Conservation (phyloP, 495 filamentous ascomycete genomes). For the Penicillium paradoxum region DNA sequence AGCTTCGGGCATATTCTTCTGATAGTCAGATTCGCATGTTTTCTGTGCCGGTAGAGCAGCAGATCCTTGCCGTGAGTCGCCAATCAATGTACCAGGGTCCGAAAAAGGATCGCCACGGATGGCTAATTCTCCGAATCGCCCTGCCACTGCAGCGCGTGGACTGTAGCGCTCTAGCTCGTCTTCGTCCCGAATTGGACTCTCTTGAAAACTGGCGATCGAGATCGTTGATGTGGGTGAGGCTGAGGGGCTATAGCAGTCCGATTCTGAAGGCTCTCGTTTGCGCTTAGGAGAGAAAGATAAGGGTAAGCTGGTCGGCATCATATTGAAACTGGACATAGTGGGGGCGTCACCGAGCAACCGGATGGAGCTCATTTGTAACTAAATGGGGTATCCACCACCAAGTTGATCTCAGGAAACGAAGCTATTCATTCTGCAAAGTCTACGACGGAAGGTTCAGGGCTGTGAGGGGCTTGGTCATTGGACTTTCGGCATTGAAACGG, state of each 20-base stretch:
- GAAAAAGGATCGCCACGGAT: constrained; percentile 44
- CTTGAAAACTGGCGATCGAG: constrained; percentile 33
- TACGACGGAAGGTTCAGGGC: constrained; percentile 11
- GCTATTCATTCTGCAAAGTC: not conserved
- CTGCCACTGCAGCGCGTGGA: constrained; percentile 59
- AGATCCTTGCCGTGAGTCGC: constrained; percentile 9
- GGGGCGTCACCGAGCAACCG: constrained; percentile 22
- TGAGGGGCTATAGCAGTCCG: constrained; percentile 31
- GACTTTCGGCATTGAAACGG: constrained; percentile 8
- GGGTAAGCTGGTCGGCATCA: constrained; percentile 28
- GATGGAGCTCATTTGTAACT: constrained; percentile 6
- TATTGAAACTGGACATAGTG: constrained; percentile 19
- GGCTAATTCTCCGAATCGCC: constrained; percentile 57
- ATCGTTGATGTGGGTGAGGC: constrained; percentile 34
- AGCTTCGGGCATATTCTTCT: constrained; percentile 19
- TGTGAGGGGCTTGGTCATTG: constrained; percentile 20
- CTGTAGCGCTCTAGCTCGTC: constrained; percentile 44
- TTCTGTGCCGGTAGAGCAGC: constrained; percentile 10
- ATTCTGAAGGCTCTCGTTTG: constrained; percentile 38
- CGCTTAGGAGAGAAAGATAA: constrained; percentile 37
- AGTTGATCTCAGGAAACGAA: not conserved
- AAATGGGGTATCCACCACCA: not conserved
- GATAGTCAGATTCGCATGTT: constrained; percentile 7
- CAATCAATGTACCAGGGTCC: constrained; percentile 22
- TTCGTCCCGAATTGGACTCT: constrained; percentile 31